Base-by-base conservation (phyloP, 2,329 filamentous ascomycete genomes). In the Monosporascus sp. region DNA sequence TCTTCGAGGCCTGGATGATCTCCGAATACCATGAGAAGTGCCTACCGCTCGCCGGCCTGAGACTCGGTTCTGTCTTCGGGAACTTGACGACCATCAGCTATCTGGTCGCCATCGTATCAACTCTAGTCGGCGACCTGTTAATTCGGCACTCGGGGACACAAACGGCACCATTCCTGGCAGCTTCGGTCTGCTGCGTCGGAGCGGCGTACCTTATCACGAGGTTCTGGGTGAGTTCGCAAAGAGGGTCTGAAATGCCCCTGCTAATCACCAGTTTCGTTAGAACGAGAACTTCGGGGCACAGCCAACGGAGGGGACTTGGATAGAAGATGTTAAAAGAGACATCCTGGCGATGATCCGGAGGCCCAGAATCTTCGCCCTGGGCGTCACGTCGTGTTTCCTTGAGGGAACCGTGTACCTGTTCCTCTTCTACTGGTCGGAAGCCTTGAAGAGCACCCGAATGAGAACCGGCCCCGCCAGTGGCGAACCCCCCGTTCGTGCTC, bases 381-480 rank as follows among this genome's bases (percentile, higher is more conserved):
- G 72, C 2, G 65, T 84, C 43, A 73, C 76, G 3, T 78, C 79
- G 4, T 81, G 76, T 54, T 75, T 82, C 63, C 84, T 85, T 60
- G 82, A 86, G 66, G 80, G 80, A 20, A 75, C 79, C 27, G 80
- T 85, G 72, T 85, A 84, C 61, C 72, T 85, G 11, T 84, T 84
- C 61, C 78, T 85, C 53, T 85, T 84, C 65, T 84, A 82, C 70
- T 84, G 81, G 77, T 78, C 80, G 1, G 77, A 79, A 1, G 76
- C 79, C 3, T 68, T 85, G n/a, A 77, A 72, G 55, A 69, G 71
- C 16, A 69, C 72, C 11, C 71, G 72, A 41, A 60, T 63, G 17
- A 58, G 31, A 35, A 11, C 9, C 11, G 5, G 31, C 31, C 4
- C 9, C 4, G 27, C 63, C 2, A 45, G 60, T 4, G 65, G 61